A percentile compares a stretch with the other conserved stretches of the same genome.
Conservation (phyloP, 1,284 basidiomycete species). For the Grifola frondosa region DNA sequence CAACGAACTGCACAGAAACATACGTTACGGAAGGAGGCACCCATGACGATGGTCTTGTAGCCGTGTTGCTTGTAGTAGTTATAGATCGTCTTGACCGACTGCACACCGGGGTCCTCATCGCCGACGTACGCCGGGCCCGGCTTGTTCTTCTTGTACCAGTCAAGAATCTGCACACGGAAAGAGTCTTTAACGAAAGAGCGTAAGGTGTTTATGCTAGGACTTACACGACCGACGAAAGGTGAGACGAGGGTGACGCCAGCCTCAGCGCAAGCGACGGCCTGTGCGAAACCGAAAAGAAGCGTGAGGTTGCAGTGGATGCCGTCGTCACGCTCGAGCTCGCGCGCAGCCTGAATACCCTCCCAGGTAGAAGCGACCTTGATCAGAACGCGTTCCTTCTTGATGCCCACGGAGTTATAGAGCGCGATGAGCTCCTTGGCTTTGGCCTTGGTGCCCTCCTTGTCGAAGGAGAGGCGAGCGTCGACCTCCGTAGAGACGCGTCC, state of each 20-base stretch:
- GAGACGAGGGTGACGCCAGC: slow-evolving; percentile 98
- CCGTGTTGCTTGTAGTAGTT: slow-evolving; percentile 99
- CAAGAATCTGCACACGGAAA: slow-evolving; percentile 77
- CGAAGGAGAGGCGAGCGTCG: slow-evolving; percentile 95
- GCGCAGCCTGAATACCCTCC: slow-evolving; percentile 99
- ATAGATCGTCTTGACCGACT: slow-evolving; percentile 95
- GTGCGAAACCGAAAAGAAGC: slow-evolving; percentile 96
- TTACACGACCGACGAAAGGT: slow-evolving; percentile 95
- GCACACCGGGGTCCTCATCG: slow-evolving; percentile 94
- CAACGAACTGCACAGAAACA: slow-evolving; percentile 24
- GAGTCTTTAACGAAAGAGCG: slow-evolving; percentile 7
- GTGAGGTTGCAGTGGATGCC: slow-evolving; percentile 99
- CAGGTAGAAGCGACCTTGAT: slow-evolving; percentile 99
- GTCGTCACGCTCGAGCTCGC: slow-evolving; percentile 90
- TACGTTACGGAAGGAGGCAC: slow-evolving; percentile 97
- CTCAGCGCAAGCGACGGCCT: slow-evolving; percentile 98
- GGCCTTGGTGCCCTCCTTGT: slow-evolving; percentile 88
- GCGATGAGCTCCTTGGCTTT: slow-evolving; percentile 95
- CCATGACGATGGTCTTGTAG: slow-evolving; percentile 99
- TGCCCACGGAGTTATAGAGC: slow-evolving; percentile 89
- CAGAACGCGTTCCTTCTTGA: slow-evolving; percentile 90
- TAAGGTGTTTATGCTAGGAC: slow-evolving; percentile 28
- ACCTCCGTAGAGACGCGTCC: slow-evolving; percentile 99
- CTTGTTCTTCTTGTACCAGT: slow-evolving; percentile 93
- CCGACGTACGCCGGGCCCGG: slow-evolving; percentile 83